A percentile compares a stretch with the other conserved stretches of the same genome.
These are phyloP conservation scores for Tremellales sp. DNA, from an alignment of 1,284 basidiomycete species.

Conservation along the genomic window DNA sequence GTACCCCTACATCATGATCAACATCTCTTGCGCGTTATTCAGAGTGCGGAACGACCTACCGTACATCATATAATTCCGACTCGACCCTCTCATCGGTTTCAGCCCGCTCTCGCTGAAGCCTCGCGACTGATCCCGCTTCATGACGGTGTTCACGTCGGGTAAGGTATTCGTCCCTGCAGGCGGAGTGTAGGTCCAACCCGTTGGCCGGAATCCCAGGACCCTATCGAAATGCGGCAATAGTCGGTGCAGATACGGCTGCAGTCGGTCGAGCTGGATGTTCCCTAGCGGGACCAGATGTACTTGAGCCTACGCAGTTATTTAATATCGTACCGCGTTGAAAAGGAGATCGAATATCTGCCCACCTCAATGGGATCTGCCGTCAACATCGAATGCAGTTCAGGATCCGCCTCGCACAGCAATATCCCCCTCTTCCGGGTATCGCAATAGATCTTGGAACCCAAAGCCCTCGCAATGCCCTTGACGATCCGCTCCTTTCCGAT, in stretches of 20 bases:
- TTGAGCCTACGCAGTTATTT: conserved; percentile 52
- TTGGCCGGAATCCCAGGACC: conserved; percentile 81
- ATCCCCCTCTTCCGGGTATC: conserved; percentile 76
- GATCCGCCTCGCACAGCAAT: conserved; percentile 73
- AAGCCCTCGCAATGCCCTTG: conserved; percentile 81
- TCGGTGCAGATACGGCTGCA: conserved; percentile 72
- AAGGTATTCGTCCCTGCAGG: conserved; percentile 62
- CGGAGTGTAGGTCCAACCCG: conserved; percentile 85
- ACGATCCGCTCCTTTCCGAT: conserved; percentile 97
- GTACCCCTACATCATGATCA: conserved; percentile 58
- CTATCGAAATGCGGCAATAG: conserved; percentile 70
- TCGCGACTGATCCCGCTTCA: conserved; percentile 62
- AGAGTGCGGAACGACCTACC: too few species aligned
- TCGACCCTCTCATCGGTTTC: conserved; percentile 67
- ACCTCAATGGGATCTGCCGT: conserved; percentile 67
- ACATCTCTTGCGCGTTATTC: too few species aligned
- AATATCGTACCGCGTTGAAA: background rate
- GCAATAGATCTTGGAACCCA: conserved; percentile 85
- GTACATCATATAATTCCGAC: conserved; percentile 65
- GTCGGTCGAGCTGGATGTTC: conserved; percentile 70
- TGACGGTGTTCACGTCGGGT: conserved; percentile 62
- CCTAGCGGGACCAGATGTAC: conserved; percentile 84
- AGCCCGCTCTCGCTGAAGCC: conserved; percentile 67
- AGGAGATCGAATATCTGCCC: conserved; percentile 3
- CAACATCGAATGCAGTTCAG: conserved; percentile 73